Evolutionary conservation across 768 basidiomycete genomes (phyloP), one percentile per base, ranked within the genome.

Genomic region (Boletus vinaceobasis): DNA sequence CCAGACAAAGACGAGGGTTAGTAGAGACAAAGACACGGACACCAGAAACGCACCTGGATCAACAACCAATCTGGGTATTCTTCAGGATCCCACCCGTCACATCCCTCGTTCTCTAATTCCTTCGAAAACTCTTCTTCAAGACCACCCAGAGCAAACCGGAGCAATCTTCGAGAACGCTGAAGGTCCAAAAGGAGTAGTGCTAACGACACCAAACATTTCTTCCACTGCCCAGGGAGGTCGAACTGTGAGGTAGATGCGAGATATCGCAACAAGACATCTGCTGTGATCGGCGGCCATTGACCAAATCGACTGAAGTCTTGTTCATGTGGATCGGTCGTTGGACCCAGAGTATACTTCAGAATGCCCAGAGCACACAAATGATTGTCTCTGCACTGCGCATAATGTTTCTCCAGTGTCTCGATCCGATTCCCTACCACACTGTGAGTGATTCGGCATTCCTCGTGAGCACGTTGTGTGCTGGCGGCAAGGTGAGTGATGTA

Each of bases 41-140:
- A 26, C 2, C 0, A 19, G 3, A 37, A 26, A 42, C 42, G 21
- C 21, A 75, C 73, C 64, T 79, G 77, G 15, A 79, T 71, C 32
- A 78, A 56, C 0, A 77, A 59, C 78, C 77, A 79, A 51, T 76
- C 75, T 2, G 71, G 64, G 57, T 71, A 52, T 4, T 44, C 44
- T 17, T 52, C 50, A 4, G 55, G 33, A 21, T 57, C 33, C 56
- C 59, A 60, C 14, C 51, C 60, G 14, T 62, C 49, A n/a, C 48
- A 59, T 14, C 57, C 60, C 8, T 50, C 45, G n/a, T 60, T 65
- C 35, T 59, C 53, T 6, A 67, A 35, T 39, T 68, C 66, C 42
- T 54, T 62, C 27, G 32, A 60, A 69, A 75, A 63, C 1, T 74
- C 74, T 5, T 71, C 70, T 2, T 52, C 46, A 4, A 63, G 66